Base-by-base conservation (phyloP, 2,329 filamentous ascomycete genomes). In the Tolypocladium album region DNA sequence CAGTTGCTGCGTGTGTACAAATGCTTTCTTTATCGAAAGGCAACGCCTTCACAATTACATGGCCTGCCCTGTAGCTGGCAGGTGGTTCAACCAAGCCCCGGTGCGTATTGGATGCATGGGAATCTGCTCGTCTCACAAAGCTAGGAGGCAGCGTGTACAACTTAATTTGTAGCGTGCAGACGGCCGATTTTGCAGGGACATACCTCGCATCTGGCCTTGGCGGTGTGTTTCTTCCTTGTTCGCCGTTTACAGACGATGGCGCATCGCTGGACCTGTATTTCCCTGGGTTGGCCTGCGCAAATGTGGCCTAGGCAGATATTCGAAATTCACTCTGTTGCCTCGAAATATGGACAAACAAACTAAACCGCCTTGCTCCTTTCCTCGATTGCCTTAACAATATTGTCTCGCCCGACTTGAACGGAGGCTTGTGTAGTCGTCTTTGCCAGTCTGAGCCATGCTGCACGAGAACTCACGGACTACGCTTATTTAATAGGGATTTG, bases 271-370 rank as follows among this genome's bases (percentile, higher is more conserved):
- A 34, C 34, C 53, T 57, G 24, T 57, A n/a, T 57, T 42, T 24
- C 13, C 27, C 40, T 12, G 24, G 56, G 24, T 42, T 42, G 56
- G 38, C 38, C 20, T 24, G 38, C 43, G 55, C 27, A 15, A 56
- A 24, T 24, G 39, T 43, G 17, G 55, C 55, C 55, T 42, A 56
- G 55, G 47, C 57, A 58, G 45, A 58, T 50, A 58, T 42, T 36
- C 31, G 50, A 39, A 50, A n/a, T 34, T 45, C 27, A 39, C 34
- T 31, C 36, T 53, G 38, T 58, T 58, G 34, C 42, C 45, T 59
- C 17, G 87, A 36, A 75, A 85, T 67, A 76, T 86, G 53, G 59
- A 56, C 42, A 58, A 38, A 43, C 27, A 58, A 38, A 50, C 42
- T 5, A 58, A 38, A 50, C 42, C 56, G 40, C 34, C 53, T 47